A percentile compares a stretch with the other conserved stretches of the same genome.
Conservation (phyloP, 306 rosid species). For the Rosa multiflora region DNA sequence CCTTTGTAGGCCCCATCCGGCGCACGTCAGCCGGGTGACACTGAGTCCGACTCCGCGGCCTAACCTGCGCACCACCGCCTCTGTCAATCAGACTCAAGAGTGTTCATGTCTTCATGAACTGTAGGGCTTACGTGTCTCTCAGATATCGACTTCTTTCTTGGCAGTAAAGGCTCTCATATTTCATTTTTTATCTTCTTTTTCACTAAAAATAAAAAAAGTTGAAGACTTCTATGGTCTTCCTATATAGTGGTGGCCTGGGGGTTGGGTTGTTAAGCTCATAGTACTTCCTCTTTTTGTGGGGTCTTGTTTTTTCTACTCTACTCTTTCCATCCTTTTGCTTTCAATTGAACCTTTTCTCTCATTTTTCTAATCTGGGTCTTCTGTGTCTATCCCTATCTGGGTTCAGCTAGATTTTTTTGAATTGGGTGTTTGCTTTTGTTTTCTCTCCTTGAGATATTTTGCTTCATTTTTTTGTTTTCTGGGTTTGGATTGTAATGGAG, state of each 20-base stretch:
- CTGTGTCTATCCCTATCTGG: slow-evolving; percentile 9
- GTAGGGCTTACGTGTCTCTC: neutral
- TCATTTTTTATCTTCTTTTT: neutral
- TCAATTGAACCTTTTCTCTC: neutral
- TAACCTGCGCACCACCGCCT: neutral
- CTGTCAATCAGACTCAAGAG: neutral
- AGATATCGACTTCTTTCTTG: neutral
- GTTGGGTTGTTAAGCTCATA: neutral
- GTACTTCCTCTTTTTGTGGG: slow-evolving; percentile 15
- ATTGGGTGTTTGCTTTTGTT: slow-evolving; percentile 12
- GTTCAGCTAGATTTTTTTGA: slow-evolving; percentile 10
- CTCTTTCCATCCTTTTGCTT: neutral
- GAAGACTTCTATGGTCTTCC: neutral
- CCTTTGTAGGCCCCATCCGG: neutral
- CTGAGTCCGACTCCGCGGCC: neutral
- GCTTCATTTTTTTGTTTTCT: neutral
- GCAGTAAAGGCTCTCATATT: neutral
- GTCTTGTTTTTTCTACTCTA: neutral
- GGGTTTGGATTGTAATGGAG: slow-evolving; percentile 53
- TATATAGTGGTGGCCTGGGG: neutral
- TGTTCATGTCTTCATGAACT: neutral
- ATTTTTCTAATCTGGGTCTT: slow-evolving; percentile 7
- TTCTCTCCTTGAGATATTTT: neutral
- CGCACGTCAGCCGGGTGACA: neutral
- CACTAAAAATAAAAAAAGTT: neutral